Evolutionary conservation across 2,329 filamentous ascomycete species (phyloP), one percentile per base, ranked within the genome.

Genomic region (Metarhizium robertsii): DNA sequence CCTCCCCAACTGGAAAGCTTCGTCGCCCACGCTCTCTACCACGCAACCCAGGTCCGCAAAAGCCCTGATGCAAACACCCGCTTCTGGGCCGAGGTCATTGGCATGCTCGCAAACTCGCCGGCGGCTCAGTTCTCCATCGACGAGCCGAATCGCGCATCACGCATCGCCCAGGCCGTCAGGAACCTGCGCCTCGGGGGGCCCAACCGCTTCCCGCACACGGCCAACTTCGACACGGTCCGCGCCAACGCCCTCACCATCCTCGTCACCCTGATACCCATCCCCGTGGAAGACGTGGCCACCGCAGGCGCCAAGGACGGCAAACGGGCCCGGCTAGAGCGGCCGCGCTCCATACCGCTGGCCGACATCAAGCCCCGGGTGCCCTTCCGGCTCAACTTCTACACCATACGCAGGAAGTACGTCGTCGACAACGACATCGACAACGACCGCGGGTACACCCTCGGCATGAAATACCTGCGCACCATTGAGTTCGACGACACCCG

Each of bases 191-290:
- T 50, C 29, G 57, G 57, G 16, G 55, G 57, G 2, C 32, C 50
- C n/a, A 13, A n/a, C 13, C 48, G 48, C 11, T 56, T 58, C 49
- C 54, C 57, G n/a, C 57, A 56, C 45, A 53, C 54, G 45, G 38
- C 57, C 46, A 58, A 58, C 45, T 53, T 54, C 16, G 57, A 58
- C 16, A 50, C 54, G 25, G 54, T 58, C 48, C 54, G 57, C 6
- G 49, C 57, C 54, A 58, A 58, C 50, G 54, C 54, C 11, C 49
- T 54, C 40, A 52, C 57, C 32, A 53, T 56, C n/a, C 50, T 58
- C n/a, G 45, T 55, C 32, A 20, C 49, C n/a, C 52, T 58, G 49
- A 50, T 53, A 13, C 45, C 52, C 50, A 57, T 58, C n/a, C 54
- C 57, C 2, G n/a, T 58, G 42, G 57, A 53, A 40, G 54, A 53